These are phyloP conservation scores for Colletotrichum liriopes DNA, from an alignment of 2,329 filamentous ascomycete species.

Conservation along the genomic window DNA sequence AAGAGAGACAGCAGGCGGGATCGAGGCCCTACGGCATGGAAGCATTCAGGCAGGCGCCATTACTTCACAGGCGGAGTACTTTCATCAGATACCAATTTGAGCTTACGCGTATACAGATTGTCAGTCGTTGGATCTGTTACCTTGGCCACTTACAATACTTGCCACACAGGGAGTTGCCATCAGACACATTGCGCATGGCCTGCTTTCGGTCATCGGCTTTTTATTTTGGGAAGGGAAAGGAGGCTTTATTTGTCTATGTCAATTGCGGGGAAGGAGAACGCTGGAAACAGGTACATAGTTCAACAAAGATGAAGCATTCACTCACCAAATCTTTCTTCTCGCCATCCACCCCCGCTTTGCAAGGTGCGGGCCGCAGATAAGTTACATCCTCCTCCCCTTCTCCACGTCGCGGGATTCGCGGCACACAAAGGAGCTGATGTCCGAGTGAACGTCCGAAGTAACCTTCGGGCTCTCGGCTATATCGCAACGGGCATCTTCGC, in stretches of 20 bases:
- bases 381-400: not conserved
- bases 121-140: constrained; percentile 39
- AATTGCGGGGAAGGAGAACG: constrained; percentile 22
- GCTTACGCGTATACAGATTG: constrained; percentile 42
- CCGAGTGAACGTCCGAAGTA: constrained; percentile 17
- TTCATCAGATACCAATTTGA: constrained; percentile 43
- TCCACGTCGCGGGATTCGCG: constrained; percentile 20
- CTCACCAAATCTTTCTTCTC: constrained; percentile 25
- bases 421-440: constrained; percentile 27
- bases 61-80: constrained; percentile 37
- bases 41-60: constrained; percentile 40
- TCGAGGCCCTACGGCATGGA: constrained; percentile 18
- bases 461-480: constrained; percentile 5
- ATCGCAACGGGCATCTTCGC: not conserved
- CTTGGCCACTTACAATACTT: constrained; percentile 29
- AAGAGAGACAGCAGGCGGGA: constrained; percentile 17
- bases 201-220: constrained; percentile 22
- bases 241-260: constrained; percentile 35
- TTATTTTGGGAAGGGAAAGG: constrained; percentile 26
- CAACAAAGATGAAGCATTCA: constrained; percentile 35
- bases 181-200: constrained; percentile 29
- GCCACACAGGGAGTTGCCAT: constrained; percentile 21
- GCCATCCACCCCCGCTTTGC: not conserved
- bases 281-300: constrained; percentile 39
- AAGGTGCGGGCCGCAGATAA: not conserved